Base-by-base conservation (phyloP, 2,329 filamentous ascomycete genomes). In the Colletotrichum abscissum region DNA sequence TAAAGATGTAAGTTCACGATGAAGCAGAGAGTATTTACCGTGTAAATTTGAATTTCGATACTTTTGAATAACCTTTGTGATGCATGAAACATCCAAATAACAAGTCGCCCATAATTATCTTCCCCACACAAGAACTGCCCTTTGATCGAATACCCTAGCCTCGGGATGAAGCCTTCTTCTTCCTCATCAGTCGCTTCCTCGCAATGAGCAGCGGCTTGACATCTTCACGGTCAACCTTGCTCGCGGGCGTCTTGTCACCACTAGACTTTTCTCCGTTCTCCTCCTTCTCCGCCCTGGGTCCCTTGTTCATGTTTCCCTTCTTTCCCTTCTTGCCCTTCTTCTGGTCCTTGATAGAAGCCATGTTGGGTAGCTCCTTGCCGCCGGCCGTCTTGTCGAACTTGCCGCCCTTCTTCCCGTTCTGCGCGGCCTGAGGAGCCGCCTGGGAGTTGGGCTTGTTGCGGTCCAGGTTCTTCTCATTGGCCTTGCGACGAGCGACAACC, bases 121-220 rank as follows among this genome's bases (percentile, higher is more conserved):
- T 24, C 33, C 52, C 38, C 26, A 5, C 22, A 26, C n/a, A 55
- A 28, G 42, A 26, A 16, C n/a, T 64, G 8, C n/a, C 8, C 26
- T 14, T 14, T 19, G 22, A 38, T 59, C 38, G 60, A 30, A 42
- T 54, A n/a, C 42, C 63, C 54, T 79, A 81, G 38, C 79, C 80
- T 62, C 85, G 82, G 12, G 78, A 75, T 19, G 81, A 77, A 6
- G 84, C 83, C 85, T 91, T 91, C 84, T 92, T 93, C 82, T 93
- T 93, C 72, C 95, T 90, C 86, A 93, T 89, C 85, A 93, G 90
- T 75, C 95, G 89, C 86, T 97, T 98, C 82, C 94, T 92, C 62
- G 91, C 92, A 82, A 98, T 97, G 79, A 98, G 94, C 79, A 92
- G 92, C 79, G 95, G 94, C 78, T 89, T 84, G 78, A 89, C 81